Evolutionary conservation across 1,284 basidiomycete species (phyloP).

Genomic region (Cryptococcus hybrid): DNA sequence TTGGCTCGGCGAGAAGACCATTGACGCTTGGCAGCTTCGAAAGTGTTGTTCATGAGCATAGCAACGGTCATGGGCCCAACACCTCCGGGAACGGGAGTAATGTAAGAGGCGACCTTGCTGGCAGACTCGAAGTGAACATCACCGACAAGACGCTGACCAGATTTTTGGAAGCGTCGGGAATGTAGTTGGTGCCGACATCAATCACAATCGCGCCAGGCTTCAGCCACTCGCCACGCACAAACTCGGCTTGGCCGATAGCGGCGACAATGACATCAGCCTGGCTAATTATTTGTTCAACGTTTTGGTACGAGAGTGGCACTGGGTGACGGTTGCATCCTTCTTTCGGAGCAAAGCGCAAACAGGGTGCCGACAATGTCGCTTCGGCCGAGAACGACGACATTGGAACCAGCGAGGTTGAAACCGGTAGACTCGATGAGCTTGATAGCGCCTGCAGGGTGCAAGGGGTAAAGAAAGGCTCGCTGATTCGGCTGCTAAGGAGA

Average conservation of each 20-base stretch:
- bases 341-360: conserved; percentile 87
- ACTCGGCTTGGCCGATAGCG: conserved; percentile 89
- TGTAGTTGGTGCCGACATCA: conserved; percentile 97
- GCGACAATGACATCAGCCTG: conserved; percentile 89
- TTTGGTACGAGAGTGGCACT: conserved; percentile 91
- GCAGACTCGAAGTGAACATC: conserved; percentile 89
- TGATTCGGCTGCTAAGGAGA: conserved; percentile 85
- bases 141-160: conserved; percentile 92
- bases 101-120: conserved; percentile 72
- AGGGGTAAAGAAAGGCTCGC: conserved; percentile 85
- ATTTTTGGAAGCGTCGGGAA: conserved; percentile 86
- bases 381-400: conserved; percentile 91
- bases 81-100: conserved; percentile 97
- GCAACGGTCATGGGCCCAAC: conserved; percentile 99
- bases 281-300: conserved; percentile 76
- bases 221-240: conserved; percentile 91
- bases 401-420: conserved; percentile 69
- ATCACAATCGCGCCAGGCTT: conserved; percentile 93
- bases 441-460: conserved; percentile 93
- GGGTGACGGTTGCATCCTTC: conserved; percentile 93
- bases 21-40: conserved; percentile 76
- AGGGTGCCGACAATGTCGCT: conserved; percentile 97
- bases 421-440: conserved; percentile 83
- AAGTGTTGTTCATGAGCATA: conserved; percentile 95
- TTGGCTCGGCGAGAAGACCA: conserved; percentile 67